Evolutionary conservation across 2,329 filamentous ascomycete genomes (phyloP), one percentile per base, ranked within the genome.

Genomic region (Neonectria hederae): DNA sequence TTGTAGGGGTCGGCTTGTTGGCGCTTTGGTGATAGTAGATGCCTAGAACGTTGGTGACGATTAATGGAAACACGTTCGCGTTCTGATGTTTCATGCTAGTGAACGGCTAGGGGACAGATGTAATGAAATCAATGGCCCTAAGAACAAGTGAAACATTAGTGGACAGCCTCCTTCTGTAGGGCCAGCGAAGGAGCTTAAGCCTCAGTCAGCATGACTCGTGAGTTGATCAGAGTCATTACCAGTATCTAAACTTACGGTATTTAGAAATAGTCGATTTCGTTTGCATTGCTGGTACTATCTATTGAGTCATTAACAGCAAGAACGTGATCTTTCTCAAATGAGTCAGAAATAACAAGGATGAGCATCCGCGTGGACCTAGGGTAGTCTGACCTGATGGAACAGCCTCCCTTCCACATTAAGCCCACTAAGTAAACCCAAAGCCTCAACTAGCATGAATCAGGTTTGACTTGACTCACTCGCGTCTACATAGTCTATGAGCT

Each of bases 1-100:
- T 72, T 14, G 55, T 56, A 9, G 69, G 67, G 7, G 54, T 62
- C 13, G 63, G 70, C 3, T 24, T 69, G 1, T 17, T 73, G 24
- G 55, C 63, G 24, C 40, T 64, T 14, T 72, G 70, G 64, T 71
- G 26, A 69, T 17, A 38, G 7, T 14, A 7, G 35, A 17, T 14
- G 35, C 14, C 35, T 38, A 38, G 35, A 38, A 38, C 35, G 7
- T 38, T 5, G 5, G 8, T 14, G 35, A 38, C 35, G 35, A 38
- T 38, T n/a, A 8, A 38, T 38, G 35, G 14, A 38, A 38, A 6
- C 35, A 4, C 35, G 35, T n/a, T 38, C 35, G 14, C 5, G 35
- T n/a, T 38, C 35, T 38, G 13, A 17, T 17, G 35, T 38, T 38
- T 38, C 35, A 3, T 38, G n/a, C 14, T 38, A n/a, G 14, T 38